These are phyloP conservation scores for Trichoderma gracile DNA, from an alignment of 2,329 filamentous ascomycete genomes.

Conservation along the genomic window DNA sequence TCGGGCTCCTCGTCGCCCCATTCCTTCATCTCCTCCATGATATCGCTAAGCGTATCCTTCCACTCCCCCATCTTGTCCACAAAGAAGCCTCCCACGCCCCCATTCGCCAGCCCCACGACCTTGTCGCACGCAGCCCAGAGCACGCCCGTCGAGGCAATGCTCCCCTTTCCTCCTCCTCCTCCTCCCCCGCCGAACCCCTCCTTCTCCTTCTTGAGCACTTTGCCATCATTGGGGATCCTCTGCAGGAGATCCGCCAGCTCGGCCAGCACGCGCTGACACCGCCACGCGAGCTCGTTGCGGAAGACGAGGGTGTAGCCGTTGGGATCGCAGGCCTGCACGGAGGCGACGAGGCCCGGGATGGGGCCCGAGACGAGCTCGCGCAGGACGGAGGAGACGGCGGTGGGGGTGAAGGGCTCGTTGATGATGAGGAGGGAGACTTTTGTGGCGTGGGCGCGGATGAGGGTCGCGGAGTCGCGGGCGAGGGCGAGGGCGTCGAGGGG, in stretches of 20 bases:
- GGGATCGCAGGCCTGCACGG: constrained; percentile 64
- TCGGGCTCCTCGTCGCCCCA: constrained; percentile 76
- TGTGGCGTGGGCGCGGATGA: constrained; percentile 80
- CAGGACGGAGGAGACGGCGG: constrained; percentile 70
- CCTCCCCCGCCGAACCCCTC: constrained; percentile 36
- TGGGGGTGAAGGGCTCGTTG: constrained; percentile 81
- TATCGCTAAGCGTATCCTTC: constrained; percentile 74
- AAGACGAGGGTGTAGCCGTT: constrained; percentile 63
- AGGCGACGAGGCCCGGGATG: constrained; percentile 73
- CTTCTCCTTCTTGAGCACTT: constrained; percentile 43
- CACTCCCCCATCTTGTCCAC: constrained; percentile 72
- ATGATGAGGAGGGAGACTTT: constrained; percentile 86
- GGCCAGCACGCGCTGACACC: constrained; percentile 60
- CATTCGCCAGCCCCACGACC: constrained; percentile 61
- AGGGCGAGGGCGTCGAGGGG: constrained; percentile 63
- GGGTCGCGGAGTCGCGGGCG: constrained; percentile 68
- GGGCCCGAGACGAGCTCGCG: constrained; percentile 70
- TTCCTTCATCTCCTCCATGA: constrained; percentile 81
- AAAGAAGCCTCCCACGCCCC: constrained; percentile 70
- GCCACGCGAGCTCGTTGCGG: constrained; percentile 61
- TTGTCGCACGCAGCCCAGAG: constrained; percentile 84
- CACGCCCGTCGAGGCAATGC: constrained; percentile 68
- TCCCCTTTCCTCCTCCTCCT: constrained; percentile 45
- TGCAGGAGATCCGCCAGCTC: constrained; percentile 63
- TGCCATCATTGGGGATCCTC: constrained; percentile 61